Evolutionary conservation across 2,329 filamentous ascomycete species (phyloP).

Genomic region (Venturiaceae sp.): DNA sequence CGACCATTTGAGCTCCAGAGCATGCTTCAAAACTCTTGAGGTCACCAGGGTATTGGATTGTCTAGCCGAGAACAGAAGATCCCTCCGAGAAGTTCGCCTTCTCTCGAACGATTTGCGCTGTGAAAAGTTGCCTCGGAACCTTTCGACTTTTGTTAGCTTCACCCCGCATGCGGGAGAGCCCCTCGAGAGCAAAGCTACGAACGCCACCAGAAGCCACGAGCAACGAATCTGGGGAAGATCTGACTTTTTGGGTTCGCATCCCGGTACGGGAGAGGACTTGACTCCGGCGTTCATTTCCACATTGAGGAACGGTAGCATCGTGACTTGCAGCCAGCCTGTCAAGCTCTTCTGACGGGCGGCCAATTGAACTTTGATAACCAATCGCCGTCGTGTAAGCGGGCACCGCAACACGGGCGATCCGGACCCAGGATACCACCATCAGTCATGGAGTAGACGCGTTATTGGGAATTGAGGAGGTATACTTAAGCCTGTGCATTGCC

Average conservation of each 20-base stretch:
- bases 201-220: neutral
- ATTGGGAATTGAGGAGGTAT: neutral
- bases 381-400: neutral
- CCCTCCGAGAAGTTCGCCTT: neutral
- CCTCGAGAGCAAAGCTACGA: neutral
- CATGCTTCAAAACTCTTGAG: neutral
- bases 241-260: neutral
- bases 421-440: neutral
- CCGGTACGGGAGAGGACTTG: neutral
- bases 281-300: neutral
- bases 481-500: neutral
- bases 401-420: neutral
- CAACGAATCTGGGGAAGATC: conserved; percentile 3
- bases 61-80: neutral
- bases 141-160: neutral
- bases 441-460: neutral
- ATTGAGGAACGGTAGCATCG: neutral
- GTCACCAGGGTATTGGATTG: neutral
- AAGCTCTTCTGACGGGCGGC: neutral
- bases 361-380: neutral
- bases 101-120: neutral
- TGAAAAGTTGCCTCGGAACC: neutral
- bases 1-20: neutral
- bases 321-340: neutral
- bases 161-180: neutral